Conservation (phyloP, 495 filamentous ascomycete species). For the Acidiella bohemica region DNA sequence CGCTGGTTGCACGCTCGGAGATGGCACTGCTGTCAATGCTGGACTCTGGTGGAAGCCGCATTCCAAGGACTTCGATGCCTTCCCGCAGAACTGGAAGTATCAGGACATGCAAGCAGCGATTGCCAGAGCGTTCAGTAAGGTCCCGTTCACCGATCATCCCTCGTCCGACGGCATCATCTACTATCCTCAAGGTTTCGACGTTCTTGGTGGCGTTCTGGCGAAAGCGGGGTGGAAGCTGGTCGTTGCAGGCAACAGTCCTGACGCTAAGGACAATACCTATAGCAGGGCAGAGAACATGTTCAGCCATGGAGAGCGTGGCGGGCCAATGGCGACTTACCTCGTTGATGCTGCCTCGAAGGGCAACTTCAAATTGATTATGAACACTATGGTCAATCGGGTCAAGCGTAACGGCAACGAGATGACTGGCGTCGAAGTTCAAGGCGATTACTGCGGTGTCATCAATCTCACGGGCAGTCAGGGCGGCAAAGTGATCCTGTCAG, state of each 20-base stretch:
- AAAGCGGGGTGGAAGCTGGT: background rate
- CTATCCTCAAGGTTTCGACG: slow-evolving; percentile 49
- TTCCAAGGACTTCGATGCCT: slow-evolving; percentile 53
- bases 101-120: slow-evolving; percentile 45
- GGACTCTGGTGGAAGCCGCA: slow-evolving; percentile 44
- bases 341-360: slow-evolving; percentile 41
- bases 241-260: slow-evolving; percentile 39
- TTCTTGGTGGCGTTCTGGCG: background rate
- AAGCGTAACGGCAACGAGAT: slow-evolving; percentile 45
- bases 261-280: slow-evolving; percentile 53
- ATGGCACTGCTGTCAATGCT: slow-evolving; percentile 53
- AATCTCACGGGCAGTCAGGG: slow-evolving; percentile 35
- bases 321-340: slow-evolving; percentile 62
- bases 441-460: slow-evolving; percentile 27
- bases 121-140: slow-evolving; percentile 47
- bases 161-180: slow-evolving; percentile 56
- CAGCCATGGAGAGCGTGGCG: slow-evolving; percentile 49
- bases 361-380: slow-evolving; percentile 55
- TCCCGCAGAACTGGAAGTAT: slow-evolving; percentile 58
- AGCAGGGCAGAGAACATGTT: slow-evolving; percentile 56
- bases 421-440: slow-evolving; percentile 25
- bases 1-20: slow-evolving; percentile 64
- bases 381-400: slow-evolving; percentile 52
- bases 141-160: slow-evolving; percentile 54
- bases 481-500: slow-evolving; percentile 55